Percentiles rank a stretch among this genome's conserved stretches.
phyloP scores from a whole-genome alignment of 2,329 filamentous ascomycete species.

The Colletotrichum tamarilloi region DNA sequence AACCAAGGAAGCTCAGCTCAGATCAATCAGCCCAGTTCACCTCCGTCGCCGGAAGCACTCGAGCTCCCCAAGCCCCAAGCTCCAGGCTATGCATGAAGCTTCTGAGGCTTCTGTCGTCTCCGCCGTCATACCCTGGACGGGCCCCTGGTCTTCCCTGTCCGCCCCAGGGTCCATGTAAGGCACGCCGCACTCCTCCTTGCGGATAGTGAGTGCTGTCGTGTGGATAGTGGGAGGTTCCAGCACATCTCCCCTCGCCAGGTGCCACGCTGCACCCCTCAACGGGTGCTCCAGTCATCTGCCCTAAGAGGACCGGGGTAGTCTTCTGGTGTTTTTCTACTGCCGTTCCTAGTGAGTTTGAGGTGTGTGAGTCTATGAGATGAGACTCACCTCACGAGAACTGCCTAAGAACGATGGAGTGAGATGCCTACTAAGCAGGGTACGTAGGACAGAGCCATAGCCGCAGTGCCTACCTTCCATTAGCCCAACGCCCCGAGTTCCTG shows the following conservation, averaged over 20 bases:
- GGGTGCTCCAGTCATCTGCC: not conserved
- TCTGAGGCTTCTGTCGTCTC: slow-evolving; percentile 35
- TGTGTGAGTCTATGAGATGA: not conserved
- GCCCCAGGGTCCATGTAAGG: not conserved
- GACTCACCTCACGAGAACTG: not conserved
- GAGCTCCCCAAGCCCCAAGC: slow-evolving; percentile 1
- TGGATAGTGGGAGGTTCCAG: not conserved
- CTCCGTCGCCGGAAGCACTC: not conserved
- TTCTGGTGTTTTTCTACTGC: slow-evolving; percentile 27
- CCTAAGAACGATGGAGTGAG: not conserved
- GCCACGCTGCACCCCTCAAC: not conserved
- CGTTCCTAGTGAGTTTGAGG: not conserved
- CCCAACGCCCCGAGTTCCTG: not conserved
- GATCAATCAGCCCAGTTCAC: not conserved
- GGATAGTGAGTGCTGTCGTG: not conserved
- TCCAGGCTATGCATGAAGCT: slow-evolving; percentile 28
- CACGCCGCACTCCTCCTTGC: no score
- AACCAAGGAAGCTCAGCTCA: not conserved
- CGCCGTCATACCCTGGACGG: slow-evolving; percentile 15
- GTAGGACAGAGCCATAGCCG: not conserved
- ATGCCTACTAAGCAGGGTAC: not conserved
- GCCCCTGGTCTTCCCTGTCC: slow-evolving; percentile 2
- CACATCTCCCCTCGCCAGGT: not conserved
- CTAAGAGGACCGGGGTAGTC: not conserved
- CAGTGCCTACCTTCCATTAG: not conserved